Percentiles rank a stretch among this genome's conserved stretches.
phyloP scores from a whole-genome alignment of 306 rosid species.

The Vigna mungo region DNA sequence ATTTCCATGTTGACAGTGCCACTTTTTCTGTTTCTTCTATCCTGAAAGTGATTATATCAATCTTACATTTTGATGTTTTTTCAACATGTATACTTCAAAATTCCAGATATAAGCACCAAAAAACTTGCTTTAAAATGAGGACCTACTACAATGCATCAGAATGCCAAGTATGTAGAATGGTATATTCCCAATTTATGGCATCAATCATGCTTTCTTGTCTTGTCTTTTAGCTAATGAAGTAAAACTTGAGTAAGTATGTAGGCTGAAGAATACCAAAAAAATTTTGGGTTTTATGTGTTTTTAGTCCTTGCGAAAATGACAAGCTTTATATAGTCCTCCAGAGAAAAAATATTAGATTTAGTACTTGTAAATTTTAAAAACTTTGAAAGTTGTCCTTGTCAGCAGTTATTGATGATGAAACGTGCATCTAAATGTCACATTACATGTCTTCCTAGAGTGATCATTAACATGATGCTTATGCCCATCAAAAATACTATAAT shows the following conservation, averaged over 20 bases:
- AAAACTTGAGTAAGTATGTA: neutral
- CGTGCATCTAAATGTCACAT: neutral
- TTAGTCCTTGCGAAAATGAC: too few species aligned
- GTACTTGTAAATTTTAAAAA: neutral
- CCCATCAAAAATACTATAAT: neutral
- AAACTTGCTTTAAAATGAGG: neutral
- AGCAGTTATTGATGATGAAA: neutral
- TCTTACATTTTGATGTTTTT: neutral
- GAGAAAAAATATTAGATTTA: neutral
- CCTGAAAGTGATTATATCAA: conserved; percentile 58
- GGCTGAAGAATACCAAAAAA: neutral
- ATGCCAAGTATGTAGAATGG: conserved; percentile 6
- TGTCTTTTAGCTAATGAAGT: conserved; percentile 1
- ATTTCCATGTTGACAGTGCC: conserved; percentile 75
- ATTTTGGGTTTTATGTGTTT: too few species aligned
- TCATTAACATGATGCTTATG: neutral
- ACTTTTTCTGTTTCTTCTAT: conserved; percentile 86
- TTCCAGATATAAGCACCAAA: neutral
- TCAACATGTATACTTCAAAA: neutral
- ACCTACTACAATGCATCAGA: conserved; percentile 14
- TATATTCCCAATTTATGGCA: neutral
- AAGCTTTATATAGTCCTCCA: too few species aligned
- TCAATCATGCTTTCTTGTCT: neutral
- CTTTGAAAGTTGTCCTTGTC: neutral
- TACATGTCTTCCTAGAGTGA: neutral